Percentiles rank a stretch among this genome's conserved stretches.
Evolutionary conservation across 2,329 filamentous ascomycete genomes (phyloP).

Genomic region (Ambrosiella beaveri): DNA sequence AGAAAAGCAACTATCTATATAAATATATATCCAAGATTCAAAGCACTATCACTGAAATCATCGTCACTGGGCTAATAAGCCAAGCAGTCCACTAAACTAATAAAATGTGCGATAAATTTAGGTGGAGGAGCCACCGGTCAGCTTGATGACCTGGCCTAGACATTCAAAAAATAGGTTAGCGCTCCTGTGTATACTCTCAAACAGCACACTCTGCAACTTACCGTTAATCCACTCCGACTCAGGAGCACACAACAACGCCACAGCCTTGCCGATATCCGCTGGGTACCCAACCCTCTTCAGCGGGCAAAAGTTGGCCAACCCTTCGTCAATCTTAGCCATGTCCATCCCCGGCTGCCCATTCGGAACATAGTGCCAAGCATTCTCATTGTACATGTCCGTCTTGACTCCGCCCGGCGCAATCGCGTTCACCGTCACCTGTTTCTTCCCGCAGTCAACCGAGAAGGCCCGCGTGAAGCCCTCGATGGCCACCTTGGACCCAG

Average conservation of each 20-base stretch:
- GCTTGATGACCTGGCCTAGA: conserved; percentile 24
- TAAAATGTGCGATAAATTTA: conserved; percentile 13
- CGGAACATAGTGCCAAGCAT: conserved; percentile 48
- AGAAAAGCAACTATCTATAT: too few species aligned
- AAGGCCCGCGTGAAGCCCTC: conserved; percentile 57
- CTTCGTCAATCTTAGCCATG: conserved; percentile 34
- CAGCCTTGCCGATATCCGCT: conserved; percentile 40
- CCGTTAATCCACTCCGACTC: conserved; percentile 51
- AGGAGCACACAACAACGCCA: conserved; percentile 36
- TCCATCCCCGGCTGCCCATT: conserved; percentile 34
- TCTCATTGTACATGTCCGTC: conserved; percentile 60
- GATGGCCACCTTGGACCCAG: conserved; percentile 54
- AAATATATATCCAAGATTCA: not conserved
- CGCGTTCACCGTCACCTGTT: conserved; percentile 54
- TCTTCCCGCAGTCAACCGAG: conserved; percentile 51
- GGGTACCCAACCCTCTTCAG: conserved; percentile 40
- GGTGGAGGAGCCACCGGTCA: conserved; percentile 21
- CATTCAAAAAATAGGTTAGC: not conserved
- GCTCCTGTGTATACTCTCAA: not conserved
- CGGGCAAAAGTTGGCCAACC: conserved; percentile 40
- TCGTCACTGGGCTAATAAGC: not conserved
- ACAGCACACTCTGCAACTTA: conserved; percentile 19
- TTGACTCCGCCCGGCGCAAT: conserved; percentile 58
- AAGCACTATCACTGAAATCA: not conserved
- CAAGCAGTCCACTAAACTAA: not conserved